Base-by-base conservation (phyloP, 2,329 filamentous ascomycete genomes). In the Ascochyta pisi region DNA sequence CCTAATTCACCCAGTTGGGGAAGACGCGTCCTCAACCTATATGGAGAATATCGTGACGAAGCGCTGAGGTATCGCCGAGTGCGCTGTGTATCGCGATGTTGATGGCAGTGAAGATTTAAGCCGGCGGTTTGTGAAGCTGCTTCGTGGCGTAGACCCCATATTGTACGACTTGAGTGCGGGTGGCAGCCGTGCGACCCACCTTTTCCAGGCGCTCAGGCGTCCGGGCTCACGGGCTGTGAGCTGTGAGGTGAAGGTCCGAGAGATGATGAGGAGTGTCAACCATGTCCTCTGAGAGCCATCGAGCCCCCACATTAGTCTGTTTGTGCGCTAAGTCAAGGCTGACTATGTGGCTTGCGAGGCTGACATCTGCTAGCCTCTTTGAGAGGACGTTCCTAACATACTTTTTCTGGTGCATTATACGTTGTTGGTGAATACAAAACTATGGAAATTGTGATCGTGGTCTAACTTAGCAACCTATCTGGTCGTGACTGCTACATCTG, bases 261-360 rank as follows among this genome's bases (percentile, higher is more conserved):
- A 40, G 29, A 45, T 45, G 22, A 10, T 16, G 42, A n/a, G 22
- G 13, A n/a, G 15, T 37, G 37, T 44, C 33, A 49, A 26, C 44
- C 37, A 29, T 41, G 33, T 40, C 19, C 24, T 31, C 15, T 19
- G 33, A 19, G 38, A 6, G 26, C 24, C 29, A n/a, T 26, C 15
- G 9, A 35, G 29, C 15, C 16, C 19, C 24, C 19, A 40, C 35
- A 13, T 50, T 56, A 33, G 41, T 23, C 9, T 42, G 24, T 9
- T 38, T 27, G 5, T 12, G 31, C 42, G 53, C 47, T 42, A 50
- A 50, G 53, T 47, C 33, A 45, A 41, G 53, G 53, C 47, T 56
- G 41, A 29, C 13, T 15, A 29, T 40, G 47, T 56, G 53, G 47
- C 41, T 37, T 50, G 40, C 22, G 41, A 46, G 51, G 34, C 46